Conservation (phyloP, 1,284 basidiomycete species). For the Ustilago vetiveriae region DNA sequence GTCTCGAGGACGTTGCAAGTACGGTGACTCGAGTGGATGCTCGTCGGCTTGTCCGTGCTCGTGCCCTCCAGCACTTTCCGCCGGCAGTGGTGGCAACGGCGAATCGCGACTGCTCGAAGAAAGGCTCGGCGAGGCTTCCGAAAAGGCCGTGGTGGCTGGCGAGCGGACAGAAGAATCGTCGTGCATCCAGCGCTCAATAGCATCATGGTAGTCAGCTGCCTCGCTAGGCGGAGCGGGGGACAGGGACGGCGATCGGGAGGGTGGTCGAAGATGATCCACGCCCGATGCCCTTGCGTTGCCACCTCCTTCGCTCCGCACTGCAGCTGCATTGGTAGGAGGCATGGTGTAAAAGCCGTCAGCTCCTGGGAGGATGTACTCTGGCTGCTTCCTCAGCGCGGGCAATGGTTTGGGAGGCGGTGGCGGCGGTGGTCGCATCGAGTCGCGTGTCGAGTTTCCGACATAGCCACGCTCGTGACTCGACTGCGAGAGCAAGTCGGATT, state of each 20-base stretch:
- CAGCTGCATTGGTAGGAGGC: conserved; percentile 10
- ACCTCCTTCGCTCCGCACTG: not conserved
- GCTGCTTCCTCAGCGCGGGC: conserved; percentile 16
- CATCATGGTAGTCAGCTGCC: conserved; percentile 19
- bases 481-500: not conserved
- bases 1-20: not conserved
- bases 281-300: not conserved
- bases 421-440: conserved; percentile 39
- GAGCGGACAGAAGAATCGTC: conserved; percentile 24
- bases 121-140: conserved; percentile 14
- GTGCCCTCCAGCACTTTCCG: conserved; percentile 15
- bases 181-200: conserved; percentile 35
- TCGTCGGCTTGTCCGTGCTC: conserved; percentile 2
- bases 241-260: conserved; percentile 13
- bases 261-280: conserved; percentile 20
- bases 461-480: conserved; percentile 6
- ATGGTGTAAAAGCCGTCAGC: conserved; percentile 52
- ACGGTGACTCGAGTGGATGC: not conserved
- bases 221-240: conserved; percentile 20
- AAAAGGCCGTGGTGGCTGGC: conserved; percentile 17
- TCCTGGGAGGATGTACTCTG: conserved; percentile 51
- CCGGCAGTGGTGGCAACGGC: conserved; percentile 27
- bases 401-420: conserved; percentile 40
- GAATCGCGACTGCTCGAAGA: conserved; percentile 22
- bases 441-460: conserved; percentile 32